Evolutionary conservation across 306 rosid genomes (phyloP).

Genomic region (Alnus glutinosa): DNA sequence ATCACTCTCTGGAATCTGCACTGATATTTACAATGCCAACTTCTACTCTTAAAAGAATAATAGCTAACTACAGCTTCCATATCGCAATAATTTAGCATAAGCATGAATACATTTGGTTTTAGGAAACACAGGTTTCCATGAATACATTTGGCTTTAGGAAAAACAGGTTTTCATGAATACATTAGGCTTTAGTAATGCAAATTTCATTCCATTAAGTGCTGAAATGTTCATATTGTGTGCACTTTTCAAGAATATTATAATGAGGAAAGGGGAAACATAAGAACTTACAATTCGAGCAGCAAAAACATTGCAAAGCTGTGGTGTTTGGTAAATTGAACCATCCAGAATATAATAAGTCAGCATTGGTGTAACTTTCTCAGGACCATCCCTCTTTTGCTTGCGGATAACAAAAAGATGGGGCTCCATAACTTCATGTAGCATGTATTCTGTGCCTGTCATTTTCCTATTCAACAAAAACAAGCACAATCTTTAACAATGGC

Average conservation of each 20-base stretch:
- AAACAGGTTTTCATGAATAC: not conserved
- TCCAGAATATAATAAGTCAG: conserved; percentile 81
- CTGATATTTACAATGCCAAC: not conserved
- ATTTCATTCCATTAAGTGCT: not conserved
- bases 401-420: conserved; percentile 79
- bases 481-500: conserved; percentile 19
- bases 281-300: conserved; percentile 79
- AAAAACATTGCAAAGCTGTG: conserved; percentile 86
- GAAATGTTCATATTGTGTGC: not conserved
- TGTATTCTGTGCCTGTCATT: conserved; percentile 75
- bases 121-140: conserved; percentile 1
- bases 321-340: conserved; percentile 93
- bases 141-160: too few species aligned
- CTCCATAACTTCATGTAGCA: conserved; percentile 78
- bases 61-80: conserved; percentile 10
- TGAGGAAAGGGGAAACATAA: not conserved
- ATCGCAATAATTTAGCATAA: not conserved
- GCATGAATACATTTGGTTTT: conserved; percentile 1
- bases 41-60: not conserved
- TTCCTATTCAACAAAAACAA: conserved; percentile 47
- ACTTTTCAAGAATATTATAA: not conserved
- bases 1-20: conserved; percentile 1
- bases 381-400: conserved; percentile 89
- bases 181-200: not conserved
- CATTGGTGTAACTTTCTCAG: conserved; percentile 85